phyloP scores from a whole-genome alignment of 495 filamentous ascomycete species.

The Penicillium salamii region DNA sequence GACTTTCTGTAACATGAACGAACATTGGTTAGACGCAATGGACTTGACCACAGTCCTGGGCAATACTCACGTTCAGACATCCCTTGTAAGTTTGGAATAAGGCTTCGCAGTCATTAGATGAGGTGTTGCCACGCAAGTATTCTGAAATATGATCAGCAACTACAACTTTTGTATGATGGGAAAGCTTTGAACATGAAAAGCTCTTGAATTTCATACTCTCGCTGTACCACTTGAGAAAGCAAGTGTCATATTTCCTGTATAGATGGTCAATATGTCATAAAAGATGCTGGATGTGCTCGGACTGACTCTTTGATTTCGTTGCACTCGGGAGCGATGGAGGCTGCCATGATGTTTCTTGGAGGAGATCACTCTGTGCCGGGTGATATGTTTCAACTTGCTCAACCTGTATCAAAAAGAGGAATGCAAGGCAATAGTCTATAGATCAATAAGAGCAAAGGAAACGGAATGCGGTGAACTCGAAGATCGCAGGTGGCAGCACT shows the following conservation, averaged over 20 bases:
- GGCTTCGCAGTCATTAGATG: slow-evolving; percentile 76
- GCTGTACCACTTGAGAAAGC: slow-evolving; percentile 95
- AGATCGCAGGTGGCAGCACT: no score
- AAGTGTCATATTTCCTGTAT: slow-evolving; percentile 78
- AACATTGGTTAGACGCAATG: slow-evolving; percentile 7
- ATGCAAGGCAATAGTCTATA: no score
- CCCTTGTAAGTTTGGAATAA: slow-evolving; percentile 83
- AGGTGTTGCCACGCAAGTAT: slow-evolving; percentile 77
- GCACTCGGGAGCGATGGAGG: slow-evolving; percentile 66
- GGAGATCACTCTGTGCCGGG: no score
- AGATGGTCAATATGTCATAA: not conserved
- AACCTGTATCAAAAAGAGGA: no score
- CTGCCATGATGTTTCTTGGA: slow-evolving; percentile 42
- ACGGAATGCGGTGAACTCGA: no score
- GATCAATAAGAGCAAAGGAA: not conserved
- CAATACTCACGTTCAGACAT: slow-evolving; percentile 68
- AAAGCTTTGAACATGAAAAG: no score
- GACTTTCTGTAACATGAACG: slow-evolving; percentile 53
- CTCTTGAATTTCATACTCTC: slow-evolving; percentile 62
- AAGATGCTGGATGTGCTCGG: slow-evolving; percentile 1
- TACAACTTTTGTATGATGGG: not conserved
- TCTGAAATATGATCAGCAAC: slow-evolving; percentile 48
- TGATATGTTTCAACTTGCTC: no score
- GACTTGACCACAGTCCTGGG: not conserved
- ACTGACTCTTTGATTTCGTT: slow-evolving; percentile 85